Conservation (phyloP, 106 monocot genomes). For the Gastrodia elata region DNA sequence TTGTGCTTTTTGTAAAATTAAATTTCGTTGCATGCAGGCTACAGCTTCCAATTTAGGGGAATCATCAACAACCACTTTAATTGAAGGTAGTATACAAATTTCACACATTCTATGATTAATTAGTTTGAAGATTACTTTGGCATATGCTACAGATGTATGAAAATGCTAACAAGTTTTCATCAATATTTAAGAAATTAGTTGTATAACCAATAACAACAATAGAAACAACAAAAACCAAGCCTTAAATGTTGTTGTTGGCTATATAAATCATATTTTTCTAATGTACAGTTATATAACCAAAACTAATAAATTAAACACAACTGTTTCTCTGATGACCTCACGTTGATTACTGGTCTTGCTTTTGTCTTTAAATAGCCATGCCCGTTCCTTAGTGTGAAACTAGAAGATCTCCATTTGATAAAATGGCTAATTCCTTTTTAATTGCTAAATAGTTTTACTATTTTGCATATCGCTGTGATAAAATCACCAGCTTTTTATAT, state of each 20-base stretch:
- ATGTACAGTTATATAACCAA: background rate
- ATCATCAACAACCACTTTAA: conserved; percentile 1
- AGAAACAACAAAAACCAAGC: too few relatives aligned
- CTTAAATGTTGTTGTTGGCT: too few relatives aligned
- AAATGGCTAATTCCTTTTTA: background rate
- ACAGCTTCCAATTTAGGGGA: conserved; percentile 4
- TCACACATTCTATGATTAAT: background rate
- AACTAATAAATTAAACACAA: background rate
- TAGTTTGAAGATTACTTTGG: background rate
- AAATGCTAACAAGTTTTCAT: background rate
- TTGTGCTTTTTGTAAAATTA: background rate
- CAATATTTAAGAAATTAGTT: background rate
- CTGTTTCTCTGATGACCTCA: background rate
- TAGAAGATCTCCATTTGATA: background rate
- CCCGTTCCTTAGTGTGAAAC: background rate
- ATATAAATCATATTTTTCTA: too few relatives aligned
- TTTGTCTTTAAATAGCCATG: too few relatives aligned
- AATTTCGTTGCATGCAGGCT: background rate
- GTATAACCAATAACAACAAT: too few relatives aligned
- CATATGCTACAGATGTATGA: background rate
- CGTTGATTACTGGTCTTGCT: too few relatives aligned
- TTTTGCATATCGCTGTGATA: background rate
- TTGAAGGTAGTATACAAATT: background rate
- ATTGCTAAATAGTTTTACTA: background rate
- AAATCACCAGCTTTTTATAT: background rate